phyloP scores from a whole-genome alignment of 2,329 filamentous ascomycete species.

The Fusarium phyllophilum region DNA sequence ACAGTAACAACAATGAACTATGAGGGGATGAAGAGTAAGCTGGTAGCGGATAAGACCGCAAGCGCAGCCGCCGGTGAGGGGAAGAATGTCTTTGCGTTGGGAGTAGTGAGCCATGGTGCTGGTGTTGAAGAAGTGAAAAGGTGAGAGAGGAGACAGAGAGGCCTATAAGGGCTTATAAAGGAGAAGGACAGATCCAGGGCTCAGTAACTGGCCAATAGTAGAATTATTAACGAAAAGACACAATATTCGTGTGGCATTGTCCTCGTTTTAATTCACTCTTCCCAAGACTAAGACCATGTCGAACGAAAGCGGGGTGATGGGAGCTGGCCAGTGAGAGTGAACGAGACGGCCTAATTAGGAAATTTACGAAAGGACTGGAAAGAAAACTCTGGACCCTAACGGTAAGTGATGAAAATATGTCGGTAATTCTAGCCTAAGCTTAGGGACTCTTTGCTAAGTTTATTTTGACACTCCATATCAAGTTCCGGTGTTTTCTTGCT shows the following conservation, averaged over 20 bases:
- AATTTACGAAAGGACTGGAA: slow-evolving; percentile 20
- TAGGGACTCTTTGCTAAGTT: neutral
- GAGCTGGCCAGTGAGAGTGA: slow-evolving; percentile 44
- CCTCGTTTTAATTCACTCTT: slow-evolving; percentile 12
- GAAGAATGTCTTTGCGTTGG: slow-evolving; percentile 40
- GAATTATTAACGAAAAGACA: neutral
- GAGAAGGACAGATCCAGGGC: neutral
- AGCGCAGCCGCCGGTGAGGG: slow-evolving; percentile 64
- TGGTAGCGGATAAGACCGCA: slow-evolving; percentile 77
- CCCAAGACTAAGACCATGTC: neutral
- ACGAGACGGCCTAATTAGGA: slow-evolving; percentile 45
- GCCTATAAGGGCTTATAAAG: neutral
- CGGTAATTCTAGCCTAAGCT: neutral
- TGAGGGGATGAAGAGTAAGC: slow-evolving; percentile 64
- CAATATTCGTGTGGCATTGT: slow-evolving; percentile 2
- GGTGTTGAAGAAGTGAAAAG: neutral
- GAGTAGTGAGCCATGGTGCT: slow-evolving; percentile 40
- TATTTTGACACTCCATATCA: neutral
- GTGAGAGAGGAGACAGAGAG: neutral
- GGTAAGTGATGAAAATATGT: neutral
- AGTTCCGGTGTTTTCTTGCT: neutral
- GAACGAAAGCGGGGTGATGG: slow-evolving; percentile 33
- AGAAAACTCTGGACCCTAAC: neutral
- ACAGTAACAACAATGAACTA: slow-evolving; percentile 60
- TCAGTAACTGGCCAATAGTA: neutral